These are phyloP conservation scores for Phyllosticta capitalensis DNA, from an alignment of 2,329 filamentous ascomycete species.

Conservation along the genomic window DNA sequence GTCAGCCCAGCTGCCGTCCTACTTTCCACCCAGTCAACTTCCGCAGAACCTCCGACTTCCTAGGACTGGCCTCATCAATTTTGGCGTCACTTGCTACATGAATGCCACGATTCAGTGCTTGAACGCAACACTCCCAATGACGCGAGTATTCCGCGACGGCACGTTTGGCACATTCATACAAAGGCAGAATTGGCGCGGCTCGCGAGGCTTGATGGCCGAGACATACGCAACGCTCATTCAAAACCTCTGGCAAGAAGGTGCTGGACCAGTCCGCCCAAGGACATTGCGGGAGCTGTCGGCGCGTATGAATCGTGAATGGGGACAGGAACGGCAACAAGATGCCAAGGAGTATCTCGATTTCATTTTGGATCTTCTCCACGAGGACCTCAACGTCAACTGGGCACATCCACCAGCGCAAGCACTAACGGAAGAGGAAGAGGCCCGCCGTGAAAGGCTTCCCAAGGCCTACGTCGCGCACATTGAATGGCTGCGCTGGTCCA, in stretches of 20 bases:
- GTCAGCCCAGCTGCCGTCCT: conserved; percentile 31
- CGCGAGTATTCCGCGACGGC: conserved; percentile 55
- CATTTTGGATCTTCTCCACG: conserved; percentile 68
- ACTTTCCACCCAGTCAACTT: conserved; percentile 36
- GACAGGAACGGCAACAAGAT: conserved; percentile 73
- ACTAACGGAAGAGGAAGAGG: conserved; percentile 51
- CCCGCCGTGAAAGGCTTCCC: conserved; percentile 50
- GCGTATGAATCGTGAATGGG: conserved; percentile 57
- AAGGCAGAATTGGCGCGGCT: conserved; percentile 55
- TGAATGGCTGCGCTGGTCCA: conserved; percentile 65
- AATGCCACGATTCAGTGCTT: conserved; percentile 83
- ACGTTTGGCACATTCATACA: conserved; percentile 52
- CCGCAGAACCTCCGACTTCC: conserved; percentile 40
- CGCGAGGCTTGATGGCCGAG: conserved; percentile 51
- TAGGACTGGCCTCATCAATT: conserved; percentile 70
- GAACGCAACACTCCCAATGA: conserved; percentile 57
- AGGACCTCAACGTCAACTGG: conserved; percentile 71
- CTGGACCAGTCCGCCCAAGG: conserved; percentile 34
- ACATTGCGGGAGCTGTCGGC: conserved; percentile 53
- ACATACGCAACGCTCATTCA: conserved; percentile 53
- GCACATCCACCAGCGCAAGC: conserved; percentile 47
- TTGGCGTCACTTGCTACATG: conserved; percentile 79
- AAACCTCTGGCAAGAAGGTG: conserved; percentile 53
- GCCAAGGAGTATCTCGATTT: conserved; percentile 84
- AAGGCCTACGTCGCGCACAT: conserved; percentile 57